A percentile compares a stretch with the other conserved stretches of the same genome.
Conservation (phyloP, 1,139 yeast species). For the Nematodospora anomalae region DNA sequence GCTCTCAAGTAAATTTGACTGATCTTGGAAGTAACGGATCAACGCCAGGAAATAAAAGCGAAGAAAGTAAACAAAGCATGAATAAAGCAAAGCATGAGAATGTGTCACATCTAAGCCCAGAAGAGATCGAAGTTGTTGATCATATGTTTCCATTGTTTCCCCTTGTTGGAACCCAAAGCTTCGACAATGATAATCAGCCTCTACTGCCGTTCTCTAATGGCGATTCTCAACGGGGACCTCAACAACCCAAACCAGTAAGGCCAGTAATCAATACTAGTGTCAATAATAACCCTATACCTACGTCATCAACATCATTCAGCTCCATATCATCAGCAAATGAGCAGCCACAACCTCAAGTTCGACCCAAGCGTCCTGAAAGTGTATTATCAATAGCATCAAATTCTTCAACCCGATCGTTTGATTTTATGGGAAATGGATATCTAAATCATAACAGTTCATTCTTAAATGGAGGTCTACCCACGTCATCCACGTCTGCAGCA, state of each 20-base stretch:
- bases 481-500: constrained; percentile 28
- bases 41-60: constrained; percentile 4
- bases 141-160: constrained; percentile 54
- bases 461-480: constrained; percentile 24
- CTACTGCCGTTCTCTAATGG: constrained; percentile 23
- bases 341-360: constrained; percentile 22
- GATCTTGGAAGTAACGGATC: constrained; percentile 7
- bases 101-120: constrained; percentile 12
- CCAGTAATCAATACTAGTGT: constrained; percentile 4
- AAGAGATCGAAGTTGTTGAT: constrained; percentile 20
- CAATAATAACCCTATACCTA: neutral
- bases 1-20: constrained; percentile 2
- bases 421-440: constrained; percentile 11
- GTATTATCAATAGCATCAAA: constrained; percentile 43
- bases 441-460: constrained; percentile 12
- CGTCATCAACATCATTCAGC: constrained; percentile 7
- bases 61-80: neutral
- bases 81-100: neutral
- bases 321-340: constrained; percentile 7
- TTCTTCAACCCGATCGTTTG: constrained; percentile 30
- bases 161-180: constrained; percentile 47
- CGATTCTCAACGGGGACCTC: constrained; percentile 2
- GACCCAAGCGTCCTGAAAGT: constrained; percentile 45
- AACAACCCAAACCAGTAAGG: constrained; percentile 13
- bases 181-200: constrained; percentile 40